Evolutionary conservation across 2,329 filamentous ascomycete species (phyloP), one percentile per base, ranked within the genome.

Genomic region (Fusarium tuaranense): DNA sequence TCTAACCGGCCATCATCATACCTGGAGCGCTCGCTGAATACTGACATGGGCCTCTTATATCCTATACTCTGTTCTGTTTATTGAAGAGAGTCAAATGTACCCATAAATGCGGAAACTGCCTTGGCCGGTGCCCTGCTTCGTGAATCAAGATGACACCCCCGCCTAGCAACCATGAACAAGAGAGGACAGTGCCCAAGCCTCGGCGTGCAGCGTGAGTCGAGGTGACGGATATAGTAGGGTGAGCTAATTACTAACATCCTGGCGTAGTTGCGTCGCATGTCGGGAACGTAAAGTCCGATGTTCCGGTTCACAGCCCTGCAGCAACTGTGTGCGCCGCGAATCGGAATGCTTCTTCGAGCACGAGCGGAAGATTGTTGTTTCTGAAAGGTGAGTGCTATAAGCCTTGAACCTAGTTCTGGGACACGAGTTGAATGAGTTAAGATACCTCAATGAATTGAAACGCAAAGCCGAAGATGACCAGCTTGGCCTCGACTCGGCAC

Each of bases 251-350:
- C 48, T 53, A 25, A 25, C 1, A 7, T n/a, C 27, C 8, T 27
- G 30, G 30, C n/a, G 20, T 5, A 68, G 62, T 16, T 69, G 67
- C 7, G 13, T 66, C 14, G 57, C 60, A 8, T 69, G 67, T 22
- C 55, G 67, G 2, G 57, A 66, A 36, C 63, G 63, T 10, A 69
- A 69, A 51, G 67, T 69, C 14, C 67, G 67, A n/a, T 69, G 67
- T 36, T 69, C 67, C 9, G 67, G 67, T 6, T n/a, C 38, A 13
- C 60, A 27, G 5, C 67, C 67, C 4, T 69, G 67, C 46, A 57
- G 25, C 22, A 66, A 66, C 22, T 69, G 67, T 18, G 22, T 61
- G 10, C 55, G 67, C n/a, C 63, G 67, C 4, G 53, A 22, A 6
- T 30, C 67, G 1, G 63, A 69, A 14, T 69, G 67, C 22, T 38